These are phyloP conservation scores for Pulicaria dysenterica DNA, from an alignment of 129 eudicot species.

Conservation along the genomic window DNA sequence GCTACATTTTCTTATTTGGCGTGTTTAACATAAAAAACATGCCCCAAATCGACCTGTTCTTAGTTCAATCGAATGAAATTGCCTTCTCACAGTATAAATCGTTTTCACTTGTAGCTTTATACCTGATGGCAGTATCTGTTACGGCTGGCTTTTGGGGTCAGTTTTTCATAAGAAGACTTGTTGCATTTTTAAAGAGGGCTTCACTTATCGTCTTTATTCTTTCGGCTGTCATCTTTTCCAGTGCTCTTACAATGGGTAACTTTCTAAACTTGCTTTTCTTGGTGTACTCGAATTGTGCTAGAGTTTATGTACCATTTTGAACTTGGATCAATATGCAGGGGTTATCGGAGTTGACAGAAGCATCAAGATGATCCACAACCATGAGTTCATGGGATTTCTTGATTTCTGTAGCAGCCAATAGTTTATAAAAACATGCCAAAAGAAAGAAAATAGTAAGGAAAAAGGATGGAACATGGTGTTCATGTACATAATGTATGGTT, in stretches of 20 bases:
- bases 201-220: constrained; percentile 89
- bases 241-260: constrained; percentile 93
- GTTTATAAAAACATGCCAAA: neutral
- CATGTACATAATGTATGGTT: constrained; percentile 24
- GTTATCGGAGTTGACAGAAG: constrained; percentile 75
- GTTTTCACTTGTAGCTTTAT: constrained; percentile 62
- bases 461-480: constrained; percentile 15
- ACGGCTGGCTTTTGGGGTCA: constrained; percentile 96
- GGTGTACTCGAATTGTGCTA: neutral
- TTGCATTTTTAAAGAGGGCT: constrained; percentile 65
- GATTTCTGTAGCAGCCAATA: constrained; percentile 73
- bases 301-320: neutral
- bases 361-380: constrained; percentile 67
- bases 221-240: constrained; percentile 85
- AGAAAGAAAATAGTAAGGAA: neutral
- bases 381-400: constrained; percentile 92
- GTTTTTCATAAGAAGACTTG: constrained; percentile 62
- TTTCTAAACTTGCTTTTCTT: neutral
- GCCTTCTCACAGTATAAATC: neutral
- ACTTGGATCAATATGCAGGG: constrained; percentile 48
- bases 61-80: neutral
- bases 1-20: neutral
- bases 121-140: constrained; percentile 71
- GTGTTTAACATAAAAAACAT: neutral
- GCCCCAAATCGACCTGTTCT: neutral